Conservation (phyloP, 2,329 filamentous ascomycete species). For the Gnomoniopsis sp. region DNA sequence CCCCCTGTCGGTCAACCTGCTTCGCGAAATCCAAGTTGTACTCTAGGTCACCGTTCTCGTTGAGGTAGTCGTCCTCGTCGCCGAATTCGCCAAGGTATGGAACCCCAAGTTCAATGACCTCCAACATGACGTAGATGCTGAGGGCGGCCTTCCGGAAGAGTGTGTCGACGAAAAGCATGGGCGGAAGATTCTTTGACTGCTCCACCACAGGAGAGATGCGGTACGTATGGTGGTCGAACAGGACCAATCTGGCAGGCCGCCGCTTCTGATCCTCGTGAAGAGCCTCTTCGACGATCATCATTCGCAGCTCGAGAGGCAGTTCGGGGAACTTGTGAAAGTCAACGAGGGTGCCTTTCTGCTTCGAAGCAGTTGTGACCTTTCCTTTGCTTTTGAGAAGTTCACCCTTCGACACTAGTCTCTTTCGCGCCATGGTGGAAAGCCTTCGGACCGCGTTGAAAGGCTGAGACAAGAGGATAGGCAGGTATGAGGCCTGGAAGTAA, state of each 20-base stretch:
- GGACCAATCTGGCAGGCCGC: background rate
- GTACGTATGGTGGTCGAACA: background rate
- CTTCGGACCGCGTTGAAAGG: too few species aligned
- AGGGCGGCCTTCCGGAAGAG: slow-evolving; percentile 1
- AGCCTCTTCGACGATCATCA: background rate
- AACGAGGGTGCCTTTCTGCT: too few species aligned
- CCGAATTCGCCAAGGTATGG: background rate
- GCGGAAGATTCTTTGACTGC: background rate
- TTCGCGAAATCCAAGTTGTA: background rate
- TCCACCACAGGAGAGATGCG: slow-evolving; percentile 4
- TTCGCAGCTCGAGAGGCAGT: slow-evolving; percentile 6
- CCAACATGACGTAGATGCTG: background rate
- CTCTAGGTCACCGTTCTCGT: background rate
- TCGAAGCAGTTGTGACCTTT: too few species aligned
- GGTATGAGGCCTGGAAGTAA: too few species aligned
- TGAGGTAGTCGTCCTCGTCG: background rate
- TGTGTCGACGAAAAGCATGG: slow-evolving; percentile 1
- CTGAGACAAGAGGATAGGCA: too few species aligned
- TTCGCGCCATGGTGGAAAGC: too few species aligned
- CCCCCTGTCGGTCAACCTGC: background rate
- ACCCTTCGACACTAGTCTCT: too few species aligned
- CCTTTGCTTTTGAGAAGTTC: too few species aligned
- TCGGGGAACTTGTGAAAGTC: background rate
- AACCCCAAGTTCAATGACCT: background rate
- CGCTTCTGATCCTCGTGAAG: background rate